Evolutionary conservation across 768 basidiomycete species (phyloP), one percentile per base, ranked within the genome.

Genomic region (Termitomyces sp.): DNA sequence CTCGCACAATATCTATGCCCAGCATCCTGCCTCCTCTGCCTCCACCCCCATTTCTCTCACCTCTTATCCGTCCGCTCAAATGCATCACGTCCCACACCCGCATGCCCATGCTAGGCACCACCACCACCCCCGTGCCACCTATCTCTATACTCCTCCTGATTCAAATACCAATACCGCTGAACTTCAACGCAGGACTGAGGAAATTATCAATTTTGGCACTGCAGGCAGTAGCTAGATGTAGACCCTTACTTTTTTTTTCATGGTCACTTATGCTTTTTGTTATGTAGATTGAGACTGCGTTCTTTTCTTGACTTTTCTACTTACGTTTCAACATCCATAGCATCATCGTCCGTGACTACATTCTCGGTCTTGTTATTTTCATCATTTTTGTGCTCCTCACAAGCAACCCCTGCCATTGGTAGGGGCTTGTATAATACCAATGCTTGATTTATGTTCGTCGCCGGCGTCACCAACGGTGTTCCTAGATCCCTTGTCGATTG

Each of bases 51-150:
- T 82, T 34, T 73, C 78, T 2, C 71, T 87, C 28, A 82, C 78
- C 52, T 70, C 82, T 17, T 88, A 84, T 64, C 69, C 79, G 14
- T 65, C 75, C 5, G 64, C 76, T 22, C 84, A 80, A 64, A 87
- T 90, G 85, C 88, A 90, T 62, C 88, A 89, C 59, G 85, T 90
- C 44, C 85, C 88, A 1, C 88, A 89, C 59, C 86, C 88, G 2
- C 88, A 89, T 55, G 85, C 87, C 0, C 87, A 90, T 61, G 83
- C 87, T 0, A 79, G 86, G 34, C 85, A 87, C 58, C 88, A 85
- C 58, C 88, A 85, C 59, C 84, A 85, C 62, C 77, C 80, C 3
- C 69, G 56, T 69, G 67, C 59, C 67, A 67, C 62, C 57, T 63
- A 65, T 52, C 61, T 74, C 24, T 78, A 78, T 55, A 62, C 73